Base-by-base conservation (phyloP, 495 filamentous ascomycete species). In the Trichoderma asperelloides region DNA sequence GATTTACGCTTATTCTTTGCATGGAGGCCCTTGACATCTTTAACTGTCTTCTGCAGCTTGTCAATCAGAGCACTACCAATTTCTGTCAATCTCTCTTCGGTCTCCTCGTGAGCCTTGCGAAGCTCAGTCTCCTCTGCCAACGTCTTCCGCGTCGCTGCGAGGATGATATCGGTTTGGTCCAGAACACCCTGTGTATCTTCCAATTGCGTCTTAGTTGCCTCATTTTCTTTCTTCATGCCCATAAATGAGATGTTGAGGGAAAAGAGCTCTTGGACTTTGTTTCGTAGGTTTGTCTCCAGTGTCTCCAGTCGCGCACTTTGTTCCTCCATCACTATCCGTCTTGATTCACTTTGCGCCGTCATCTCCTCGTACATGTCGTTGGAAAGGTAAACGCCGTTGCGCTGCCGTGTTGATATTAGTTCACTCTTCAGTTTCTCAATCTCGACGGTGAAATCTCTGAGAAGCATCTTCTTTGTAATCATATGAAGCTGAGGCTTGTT, bases 401-500 rank as follows among this genome's bases (percentile, higher is more conserved):
- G 88, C 75, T 97, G 92, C 12, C 95, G 84, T 6, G 96, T 95
- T 11, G 92, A 92, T 66, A 97, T 93, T 12, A 98, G 84, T 71
- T 98, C 96, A 65, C 89, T 90, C 79, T 96, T 96, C 51, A 98
- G 83, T 72, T 89, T 92, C 76, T 98, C 91, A 66, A 98, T 96
- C 71, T 98, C 96, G n/a, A 83, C 77, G 0, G 96, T 93, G 68
- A 96, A 96, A 65, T 98, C 96, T 33, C 85, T 85, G 0, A 98
- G 84, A 23, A 98, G 77, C 4, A 91, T 96, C 75, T 94, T 94
- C 76, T 98, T 98, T 21, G 90, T 92, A 65, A 97, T 85, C 71
- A 90, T 85, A 75, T 98, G 98, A 71, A 96, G 85, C 72, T 98
- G 95, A 5, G 95, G 95, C 75, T 97, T 97, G 75, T 98, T 98